Base-by-base conservation (phyloP, 176 grass and related monocot species). In the Thinopyrum elongatum region DNA sequence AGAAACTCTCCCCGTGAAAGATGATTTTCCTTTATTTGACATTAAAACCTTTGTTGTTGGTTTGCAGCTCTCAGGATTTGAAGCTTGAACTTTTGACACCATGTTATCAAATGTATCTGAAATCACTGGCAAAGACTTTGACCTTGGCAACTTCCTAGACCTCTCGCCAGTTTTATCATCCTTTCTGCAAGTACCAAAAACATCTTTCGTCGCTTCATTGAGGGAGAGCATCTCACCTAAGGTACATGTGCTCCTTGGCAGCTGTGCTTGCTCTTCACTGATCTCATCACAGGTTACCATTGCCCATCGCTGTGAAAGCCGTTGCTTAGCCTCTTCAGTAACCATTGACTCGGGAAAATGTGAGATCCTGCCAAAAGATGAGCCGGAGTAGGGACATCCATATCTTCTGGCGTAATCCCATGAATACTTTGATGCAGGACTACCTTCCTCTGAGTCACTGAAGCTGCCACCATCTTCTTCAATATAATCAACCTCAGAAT, bases 151-250 rank as follows among this genome's bases (percentile, higher is more conserved):
- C 55, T 87, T 93, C 61, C 10, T 74, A 83, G 87, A 90, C 60
- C 30, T 42, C 22, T 65, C 65, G 21, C 21, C 74, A 86, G 60
- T 86, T 55, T 79, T 29, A 16, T 73, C 66, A 79, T 66, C 68
- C 51, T 94, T 87, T 65, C 27, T 80, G 67, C 61, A 78, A 74
- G 35, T 74, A 89, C 79, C 61, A 74, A 80, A 22, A 49, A 64
- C 62, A 31, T 91, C 84, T 80, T 86, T 94, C 51, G 94, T 91
- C 21, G 74, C 64, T 59, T 88, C 92, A 72, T 68, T 26, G 80
- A 96, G 83, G 34, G 92, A 84, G 80, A 99, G 97, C 87, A 99
- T 96, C 85, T 99, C 92, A 4, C 88, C 94, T 30, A 99, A 94
- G 41, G 92, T 99, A 51, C 90, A 91, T 7, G 87, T 94, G 75